Conservation (phyloP, 2,329 filamentous ascomycete species). For the Clathrospora elynae region DNA sequence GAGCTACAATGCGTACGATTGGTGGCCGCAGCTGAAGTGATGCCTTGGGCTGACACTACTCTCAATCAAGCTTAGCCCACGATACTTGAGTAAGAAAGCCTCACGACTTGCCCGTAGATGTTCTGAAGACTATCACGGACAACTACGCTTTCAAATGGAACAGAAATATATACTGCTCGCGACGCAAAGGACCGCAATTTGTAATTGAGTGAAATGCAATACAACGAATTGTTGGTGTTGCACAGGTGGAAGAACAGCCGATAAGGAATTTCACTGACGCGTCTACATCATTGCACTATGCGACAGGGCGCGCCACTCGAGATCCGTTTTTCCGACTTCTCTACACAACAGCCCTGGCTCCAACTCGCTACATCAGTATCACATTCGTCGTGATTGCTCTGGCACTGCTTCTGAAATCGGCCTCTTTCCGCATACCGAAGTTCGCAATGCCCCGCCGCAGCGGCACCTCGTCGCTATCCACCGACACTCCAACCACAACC, state of each 20-base stretch:
- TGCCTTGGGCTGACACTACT: too few relatives aligned
- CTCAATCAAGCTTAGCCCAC: too few relatives aligned
- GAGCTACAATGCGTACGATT: not conserved
- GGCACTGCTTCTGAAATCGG: not conserved
- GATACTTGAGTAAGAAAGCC: too few relatives aligned
- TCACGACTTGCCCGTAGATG: too few relatives aligned
- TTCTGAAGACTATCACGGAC: too few relatives aligned
- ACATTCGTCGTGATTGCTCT: not conserved
- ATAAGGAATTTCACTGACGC: slow-evolving; percentile 3
- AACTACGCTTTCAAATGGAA: too few relatives aligned
- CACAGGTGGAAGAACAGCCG: too few relatives aligned
- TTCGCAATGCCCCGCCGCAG: slow-evolving; percentile 40
- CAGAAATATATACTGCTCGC: too few relatives aligned
- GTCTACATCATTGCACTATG: slow-evolving; percentile 16
- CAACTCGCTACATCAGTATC: not conserved
- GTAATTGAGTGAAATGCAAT: too few relatives aligned
- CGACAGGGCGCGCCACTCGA: slow-evolving; percentile 8
- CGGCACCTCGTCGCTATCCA: slow-evolving; percentile 23
- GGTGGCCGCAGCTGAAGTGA: slow-evolving; percentile 1
- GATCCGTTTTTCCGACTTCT: not conserved
- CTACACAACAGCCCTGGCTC: slow-evolving; percentile 3
- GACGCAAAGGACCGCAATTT: too few relatives aligned
- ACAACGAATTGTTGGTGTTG: too few relatives aligned
- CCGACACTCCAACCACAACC: slow-evolving; percentile 36
- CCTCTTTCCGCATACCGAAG: not conserved